These are phyloP conservation scores for Rhodotorula sp. DNA, from an alignment of 1,284 basidiomycete genomes.

Conservation along the genomic window DNA sequence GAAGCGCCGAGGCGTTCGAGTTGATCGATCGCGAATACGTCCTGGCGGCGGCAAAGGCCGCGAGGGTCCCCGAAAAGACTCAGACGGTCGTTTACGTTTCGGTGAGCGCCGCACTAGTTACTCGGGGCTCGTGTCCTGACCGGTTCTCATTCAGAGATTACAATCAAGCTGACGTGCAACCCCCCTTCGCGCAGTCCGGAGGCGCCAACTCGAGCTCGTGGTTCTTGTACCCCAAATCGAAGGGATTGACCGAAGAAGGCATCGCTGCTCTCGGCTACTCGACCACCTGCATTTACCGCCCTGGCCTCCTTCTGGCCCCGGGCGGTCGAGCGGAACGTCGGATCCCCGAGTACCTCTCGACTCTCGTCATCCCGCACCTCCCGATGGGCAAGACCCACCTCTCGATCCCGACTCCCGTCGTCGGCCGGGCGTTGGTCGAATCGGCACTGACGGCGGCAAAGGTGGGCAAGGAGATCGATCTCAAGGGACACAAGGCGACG, in stretches of 20 bases:
- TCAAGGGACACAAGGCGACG: background rate
- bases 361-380: constrained; percentile 43
- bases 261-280: constrained; percentile 65
- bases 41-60: constrained; percentile 64
- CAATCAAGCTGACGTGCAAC: background rate
- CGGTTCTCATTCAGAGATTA: background rate
- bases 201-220: constrained; percentile 57
- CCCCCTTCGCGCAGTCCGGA: constrained; percentile 50
- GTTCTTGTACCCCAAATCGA: constrained; percentile 56
- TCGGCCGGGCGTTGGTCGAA: constrained; percentile 38
- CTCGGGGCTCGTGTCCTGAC: background rate
- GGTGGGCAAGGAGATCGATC: background rate
- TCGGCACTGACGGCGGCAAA: constrained; percentile 6
- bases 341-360: constrained; percentile 52
- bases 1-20: constrained; percentile 64
- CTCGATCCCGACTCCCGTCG: constrained; percentile 47
- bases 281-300: constrained; percentile 68
- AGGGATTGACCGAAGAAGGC: constrained; percentile 64
- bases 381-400: background rate
- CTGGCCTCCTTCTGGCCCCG: constrained; percentile 55
- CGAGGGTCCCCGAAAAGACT: constrained; percentile 56
- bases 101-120: constrained; percentile 48
- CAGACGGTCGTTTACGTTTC: constrained; percentile 71
- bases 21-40: constrained; percentile 77
- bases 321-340: constrained; percentile 53